phyloP scores from a whole-genome alignment of 768 basidiomycete genomes.

The Rhodotorula toruloides region DNA sequence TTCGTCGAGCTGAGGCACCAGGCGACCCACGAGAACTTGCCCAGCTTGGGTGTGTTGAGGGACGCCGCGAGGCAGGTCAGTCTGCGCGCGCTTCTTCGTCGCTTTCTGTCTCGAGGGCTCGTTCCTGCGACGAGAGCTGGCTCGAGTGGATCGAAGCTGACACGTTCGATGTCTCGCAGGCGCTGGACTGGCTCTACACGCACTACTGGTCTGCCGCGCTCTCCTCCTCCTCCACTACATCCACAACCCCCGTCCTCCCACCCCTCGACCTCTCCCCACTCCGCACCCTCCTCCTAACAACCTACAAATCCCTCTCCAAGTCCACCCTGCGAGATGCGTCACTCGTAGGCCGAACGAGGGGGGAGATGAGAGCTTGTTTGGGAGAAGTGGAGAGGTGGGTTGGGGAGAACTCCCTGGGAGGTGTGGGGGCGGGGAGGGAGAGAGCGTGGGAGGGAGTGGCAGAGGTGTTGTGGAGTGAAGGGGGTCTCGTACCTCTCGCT shows the following conservation, averaged over 20 bases:
- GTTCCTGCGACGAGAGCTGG: slow-evolving; percentile 34
- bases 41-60: slow-evolving; percentile 66
- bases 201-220: slow-evolving; percentile 71
- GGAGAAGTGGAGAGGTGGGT: slow-evolving; percentile 74
- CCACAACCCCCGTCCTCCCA: slow-evolving; percentile 42
- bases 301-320: slow-evolving; percentile 68
- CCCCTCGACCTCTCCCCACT: slow-evolving; percentile 53
- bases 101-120: slow-evolving; percentile 25
- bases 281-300: slow-evolving; percentile 61
- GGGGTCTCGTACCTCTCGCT: slow-evolving; percentile 72
- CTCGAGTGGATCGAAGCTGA: slow-evolving; percentile 25
- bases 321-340: slow-evolving; percentile 62
- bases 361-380: slow-evolving; percentile 55
- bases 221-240: slow-evolving; percentile 52
- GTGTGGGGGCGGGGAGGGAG: slow-evolving; percentile 55
- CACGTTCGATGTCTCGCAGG: slow-evolving; percentile 51
- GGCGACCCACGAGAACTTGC: slow-evolving; percentile 91
- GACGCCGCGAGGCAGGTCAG: slow-evolving; percentile 68
- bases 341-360: slow-evolving; percentile 54
- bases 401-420: slow-evolving; percentile 49
- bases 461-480: slow-evolving; percentile 58
- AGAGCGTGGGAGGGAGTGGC: slow-evolving; percentile 67
- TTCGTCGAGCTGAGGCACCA: slow-evolving; percentile 90
- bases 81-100: slow-evolving; percentile 7
- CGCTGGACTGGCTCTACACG: slow-evolving; percentile 72